Evolutionary conservation across 2,329 filamentous ascomycete species (phyloP), one percentile per base, ranked within the genome.

Genomic region (Colletotrichum cereale): DNA sequence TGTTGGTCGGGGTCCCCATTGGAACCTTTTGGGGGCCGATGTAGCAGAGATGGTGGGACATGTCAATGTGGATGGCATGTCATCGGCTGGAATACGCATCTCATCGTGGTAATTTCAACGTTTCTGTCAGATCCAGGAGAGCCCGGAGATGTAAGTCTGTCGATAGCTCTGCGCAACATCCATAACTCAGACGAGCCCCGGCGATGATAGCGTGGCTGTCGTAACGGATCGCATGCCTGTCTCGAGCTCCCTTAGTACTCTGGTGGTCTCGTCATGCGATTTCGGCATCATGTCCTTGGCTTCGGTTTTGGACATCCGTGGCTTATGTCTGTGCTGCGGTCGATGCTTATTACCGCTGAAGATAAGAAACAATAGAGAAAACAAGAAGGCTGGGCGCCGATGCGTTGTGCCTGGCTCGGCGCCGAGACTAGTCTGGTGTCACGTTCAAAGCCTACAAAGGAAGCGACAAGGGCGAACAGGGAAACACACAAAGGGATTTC

Each of bases 41-140:
- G 36, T 36, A 12, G 24, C 21, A 42, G 29, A 21, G 42, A 12
- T 24, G 47, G 31, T 5, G 11, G 18, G 14, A 26, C 44, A 62
- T 38, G 47, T 48, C n/a, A 24, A 48, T 26, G 14, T 44, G 14
- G 14, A 36, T 26, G 21, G 36, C 21, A 36, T 36, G 53, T 34
- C 42, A 40, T 52, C 34, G 24, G 11, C 24, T 10, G 10, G 12
- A 50, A 10, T 47, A n/a, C 21, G 7, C 18, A 14, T 50, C 12
- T 8, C 34, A 24, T 6, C 44, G 14, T 48, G 31, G n/a, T 21
- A 55, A 26, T 34, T 52, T 7, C 6, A 21, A 42, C 18, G 64
- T 62, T 71, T 57, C 67, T 52, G n/a, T 24, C 18, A 26, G 63
- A 48, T 26, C 63, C 42, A 67, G 57, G 62, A 62, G 34, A 57